Conservation (phyloP, 306 rosid genomes). For the Cucumis hystrix region DNA sequence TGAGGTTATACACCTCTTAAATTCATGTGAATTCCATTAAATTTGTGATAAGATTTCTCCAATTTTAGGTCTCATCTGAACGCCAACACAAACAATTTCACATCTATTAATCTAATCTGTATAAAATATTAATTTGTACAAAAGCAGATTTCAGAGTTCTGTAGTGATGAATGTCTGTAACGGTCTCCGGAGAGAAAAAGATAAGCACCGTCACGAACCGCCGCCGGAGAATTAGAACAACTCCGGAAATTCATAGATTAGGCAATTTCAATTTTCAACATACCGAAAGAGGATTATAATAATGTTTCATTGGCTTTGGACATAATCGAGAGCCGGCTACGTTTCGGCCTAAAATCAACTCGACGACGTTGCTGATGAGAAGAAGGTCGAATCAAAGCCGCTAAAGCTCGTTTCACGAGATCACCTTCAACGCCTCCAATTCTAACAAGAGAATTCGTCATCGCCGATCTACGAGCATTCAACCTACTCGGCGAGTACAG, state of each 20-base stretch:
- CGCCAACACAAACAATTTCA: neutral
- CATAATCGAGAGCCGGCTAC: conserved; percentile 82
- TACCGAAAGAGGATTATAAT: neutral
- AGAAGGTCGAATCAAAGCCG: conserved; percentile 85
- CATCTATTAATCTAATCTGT: neutral
- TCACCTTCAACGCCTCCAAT: conserved; percentile 96
- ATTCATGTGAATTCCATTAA: neutral
- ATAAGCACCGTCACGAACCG: neutral
- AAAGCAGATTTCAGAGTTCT: neutral
- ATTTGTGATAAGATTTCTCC: neutral
- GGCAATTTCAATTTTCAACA: neutral
- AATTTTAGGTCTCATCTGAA: neutral
- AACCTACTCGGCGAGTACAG: conserved; percentile 65
- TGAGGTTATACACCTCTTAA: neutral
- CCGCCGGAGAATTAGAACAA: neutral
- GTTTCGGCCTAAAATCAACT: conserved; percentile 49
- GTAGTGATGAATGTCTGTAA: neutral
- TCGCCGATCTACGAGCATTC: conserved; percentile 91
- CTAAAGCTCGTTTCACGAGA: conserved; percentile 62
- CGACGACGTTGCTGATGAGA: conserved; percentile 78
- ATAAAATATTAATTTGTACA: conserved; percentile 1
- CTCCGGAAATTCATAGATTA: neutral
- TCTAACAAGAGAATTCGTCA: conserved; percentile 90
- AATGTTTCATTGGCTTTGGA: conserved; percentile 27
- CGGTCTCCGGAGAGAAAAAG: neutral